Conservation (phyloP, 2,329 filamentous ascomycete species). For the Stagonosporopsis chrysanthemi region DNA sequence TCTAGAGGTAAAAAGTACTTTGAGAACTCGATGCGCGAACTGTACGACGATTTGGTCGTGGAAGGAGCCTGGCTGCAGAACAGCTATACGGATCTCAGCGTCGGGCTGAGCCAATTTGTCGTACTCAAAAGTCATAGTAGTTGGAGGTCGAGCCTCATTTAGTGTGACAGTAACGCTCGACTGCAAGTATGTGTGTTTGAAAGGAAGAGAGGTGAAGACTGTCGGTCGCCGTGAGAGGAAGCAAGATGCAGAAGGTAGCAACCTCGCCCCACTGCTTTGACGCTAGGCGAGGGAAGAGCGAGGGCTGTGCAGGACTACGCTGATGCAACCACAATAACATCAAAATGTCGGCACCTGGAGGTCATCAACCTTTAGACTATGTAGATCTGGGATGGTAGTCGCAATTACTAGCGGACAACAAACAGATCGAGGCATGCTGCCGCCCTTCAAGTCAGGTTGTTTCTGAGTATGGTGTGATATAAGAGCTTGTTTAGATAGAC, state of each 20-base stretch:
- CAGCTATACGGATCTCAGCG: neutral
- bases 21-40: neutral
- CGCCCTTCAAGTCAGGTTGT: too few species aligned
- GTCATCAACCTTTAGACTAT: too few species aligned
- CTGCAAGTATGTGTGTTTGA: neutral
- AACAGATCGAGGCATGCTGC: too few species aligned
- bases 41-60: neutral
- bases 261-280: neutral
- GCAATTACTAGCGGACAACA: too few species aligned
- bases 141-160: neutral
- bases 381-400: too few species aligned
- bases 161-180: neutral
- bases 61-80: neutral
- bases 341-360: too few species aligned
- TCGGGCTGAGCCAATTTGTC: neutral
- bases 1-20: neutral
- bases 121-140: neutral
- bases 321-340: neutral
- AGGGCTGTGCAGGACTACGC: neutral
- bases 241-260: neutral
- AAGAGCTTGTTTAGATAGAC: neutral
- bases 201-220: neutral
- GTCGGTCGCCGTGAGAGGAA: neutral
- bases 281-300: neutral
- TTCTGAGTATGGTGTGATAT: too few species aligned